Base-by-base conservation (phyloP, 805 yeast genomes). In the Ogataea minuta region DNA sequence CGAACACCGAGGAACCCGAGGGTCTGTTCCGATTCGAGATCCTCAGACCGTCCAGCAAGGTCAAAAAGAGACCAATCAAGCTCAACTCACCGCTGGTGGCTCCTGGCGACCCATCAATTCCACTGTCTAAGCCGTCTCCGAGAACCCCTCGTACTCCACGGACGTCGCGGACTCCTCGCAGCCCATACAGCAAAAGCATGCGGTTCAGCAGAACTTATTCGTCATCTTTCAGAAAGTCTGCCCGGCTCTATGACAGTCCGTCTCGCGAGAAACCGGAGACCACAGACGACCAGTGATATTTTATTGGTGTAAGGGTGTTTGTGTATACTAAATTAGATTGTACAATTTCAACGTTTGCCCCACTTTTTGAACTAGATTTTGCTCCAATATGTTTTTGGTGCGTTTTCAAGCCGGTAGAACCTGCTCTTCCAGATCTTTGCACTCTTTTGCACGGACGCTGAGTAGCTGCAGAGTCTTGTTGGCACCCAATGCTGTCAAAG, bases 21-120 rank as follows among this genome's bases (percentile, higher is more conserved):
- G 72, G 71, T 23, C 51, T 66, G 23, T 71, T 72, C 56, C 59
- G 75, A 33, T 71, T 71, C 46, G 77, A 72, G 40, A 52, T 71
- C 11, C 54, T 67, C 16, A 53, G 68, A 17, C 59, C 65, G 8
- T 57, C 70, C 0, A 65, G 62, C 44, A 63, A 65, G 38, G 50
- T 51, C 19, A 63, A 60, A 40, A 62, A 64, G 41, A 50, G 59
- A 36, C 60, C 66, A 3, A 46, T 50, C 9, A 50, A 56, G 17
- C 33, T 55, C 11, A 44, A 45, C 13, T 36, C 57, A 0, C 54
- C 57, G 9, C 46, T 46, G 15, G 44, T 35, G 15, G 39, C 48
- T 4, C 26, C 34, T 4, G 50, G 53, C 4, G 53, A 48, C 26
- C 44, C 50, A 9, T 45, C 55, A 13, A 46, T 57, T 15, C 60